phyloP scores from a whole-genome alignment of 2,329 filamentous ascomycete species.

The Fusarium tricinctum region DNA sequence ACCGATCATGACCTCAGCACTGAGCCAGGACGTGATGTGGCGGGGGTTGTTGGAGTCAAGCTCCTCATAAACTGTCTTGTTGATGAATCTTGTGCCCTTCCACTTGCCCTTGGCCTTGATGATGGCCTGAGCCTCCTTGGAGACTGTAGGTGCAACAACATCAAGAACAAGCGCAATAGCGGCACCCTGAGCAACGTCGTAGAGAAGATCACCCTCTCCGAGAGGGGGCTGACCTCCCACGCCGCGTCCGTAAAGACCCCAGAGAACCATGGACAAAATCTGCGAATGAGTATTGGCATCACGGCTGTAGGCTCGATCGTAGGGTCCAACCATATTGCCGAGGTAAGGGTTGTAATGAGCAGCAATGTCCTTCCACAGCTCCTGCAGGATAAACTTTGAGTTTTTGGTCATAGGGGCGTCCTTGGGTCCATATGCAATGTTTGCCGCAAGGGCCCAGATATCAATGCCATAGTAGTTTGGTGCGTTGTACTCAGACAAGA shows the following conservation, averaged over 20 bases:
- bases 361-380: conserved; percentile 44
- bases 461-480: conserved; percentile 26
- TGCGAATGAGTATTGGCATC: conserved; percentile 42
- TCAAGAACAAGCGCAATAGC: conserved; percentile 50
- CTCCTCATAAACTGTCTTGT: no score
- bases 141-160: conserved; percentile 55
- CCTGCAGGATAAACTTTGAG: conserved; percentile 23
- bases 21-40: no score
- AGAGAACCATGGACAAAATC: conserved; percentile 22
- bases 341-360: conserved; percentile 43
- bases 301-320: conserved; percentile 44
- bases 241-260: conserved; percentile 14
- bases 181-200: conserved; percentile 12
- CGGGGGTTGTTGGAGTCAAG: no score
- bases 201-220: conserved; percentile 16
- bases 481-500: conserved; percentile 18
- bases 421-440: conserved; percentile 19
- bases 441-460: conserved; percentile 20
- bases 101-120: conserved; percentile 53
- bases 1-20: no score
- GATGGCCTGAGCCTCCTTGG: conserved; percentile 46
- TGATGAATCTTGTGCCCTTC: conserved; percentile 49
- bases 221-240: conserved; percentile 19
- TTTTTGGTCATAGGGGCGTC: conserved; percentile 27
- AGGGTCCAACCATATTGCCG: conserved; percentile 44